Evolutionary conservation across 768 basidiomycete genomes (phyloP), one percentile per base, ranked within the genome.

Genomic region (Tephrocybe sp.): DNA sequence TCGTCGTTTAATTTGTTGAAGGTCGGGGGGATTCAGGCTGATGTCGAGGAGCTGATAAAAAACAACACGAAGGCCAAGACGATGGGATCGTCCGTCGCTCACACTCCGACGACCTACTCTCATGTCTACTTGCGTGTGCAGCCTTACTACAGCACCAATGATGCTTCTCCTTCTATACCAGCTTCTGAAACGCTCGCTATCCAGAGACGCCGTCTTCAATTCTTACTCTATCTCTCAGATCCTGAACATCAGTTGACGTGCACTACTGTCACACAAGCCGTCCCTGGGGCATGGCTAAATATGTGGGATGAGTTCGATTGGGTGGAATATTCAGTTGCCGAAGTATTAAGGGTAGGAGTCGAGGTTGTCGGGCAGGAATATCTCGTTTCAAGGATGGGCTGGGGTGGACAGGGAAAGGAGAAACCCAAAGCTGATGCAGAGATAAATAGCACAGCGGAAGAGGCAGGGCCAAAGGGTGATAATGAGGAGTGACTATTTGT

Each of bases 261-360:
- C 61, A 84, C 84, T 5, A 90, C 91, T 0, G 65, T 90, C 42
- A 91, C 91, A 4, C 97, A 98, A 64, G 76, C 82, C 4, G 75
- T 94, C 18, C 93, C 95, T 0, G 74, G 71, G n/a, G 71, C 77
- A 42, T 99, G 97, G 97, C 65, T 98, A 47, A 82, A 83, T 4
- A 72, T 93, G 37, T 95, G 93, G 85, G 94, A 97, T 61, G 77
- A 85, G 55, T 88, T 92, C 64, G 86, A 90, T 37, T 95, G 97
- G 97, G 94, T 98, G 11, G 97, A 99, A 67, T 94, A 99, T 61
- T 66, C 88, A 31, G 79, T 97, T 53, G 94, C 94, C 3, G 95
- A 97, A 60, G 80, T 83, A 0, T 69, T 99, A 50, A 73, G 91
- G 48, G 73, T 91, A 12, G 90, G 87, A 7, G 82, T 95, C 23